Conservation (phyloP, 306 rosid genomes). For the Quercus alba region DNA sequence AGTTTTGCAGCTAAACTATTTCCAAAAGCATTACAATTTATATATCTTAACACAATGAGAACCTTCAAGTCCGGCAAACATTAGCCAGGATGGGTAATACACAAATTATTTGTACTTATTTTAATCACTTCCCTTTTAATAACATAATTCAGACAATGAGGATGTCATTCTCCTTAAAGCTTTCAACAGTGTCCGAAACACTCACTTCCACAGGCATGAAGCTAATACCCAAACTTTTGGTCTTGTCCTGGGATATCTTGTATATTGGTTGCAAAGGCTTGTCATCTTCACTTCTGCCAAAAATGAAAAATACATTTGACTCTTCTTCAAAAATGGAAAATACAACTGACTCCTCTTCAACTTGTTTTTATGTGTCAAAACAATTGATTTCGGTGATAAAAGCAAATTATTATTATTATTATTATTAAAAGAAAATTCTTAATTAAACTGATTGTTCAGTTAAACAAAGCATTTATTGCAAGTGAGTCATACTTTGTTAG, state of each 20-base stretch:
- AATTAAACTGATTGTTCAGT: no score
- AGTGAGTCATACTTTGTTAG: no score
- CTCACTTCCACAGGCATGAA: conserved; percentile 25
- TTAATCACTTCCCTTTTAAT: no score
- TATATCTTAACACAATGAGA: no score
- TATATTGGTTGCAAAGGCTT: neutral
- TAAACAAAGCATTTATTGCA: no score
- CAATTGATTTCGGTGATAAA: neutral
- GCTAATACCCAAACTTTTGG: conserved; percentile 15
- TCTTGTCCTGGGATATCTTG: conserved; percentile 23
- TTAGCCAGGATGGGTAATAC: neutral
- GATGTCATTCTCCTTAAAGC: conserved; percentile 14
- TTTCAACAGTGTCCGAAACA: conserved; percentile 25
- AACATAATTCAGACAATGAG: neutral
- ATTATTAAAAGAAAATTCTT: neutral
- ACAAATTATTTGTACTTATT: neutral
- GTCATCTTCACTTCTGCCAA: conserved; percentile 25
- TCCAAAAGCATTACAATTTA: no score
- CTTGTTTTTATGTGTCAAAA: neutral
- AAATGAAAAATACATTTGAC: neutral
- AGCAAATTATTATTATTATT: no score
- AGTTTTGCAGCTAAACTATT: no score
- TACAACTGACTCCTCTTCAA: neutral
- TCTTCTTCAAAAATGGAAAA: neutral
- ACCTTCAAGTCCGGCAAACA: neutral